phyloP scores from a whole-genome alignment of 768 basidiomycete species.

The Sporobolomyces phaffii region DNA sequence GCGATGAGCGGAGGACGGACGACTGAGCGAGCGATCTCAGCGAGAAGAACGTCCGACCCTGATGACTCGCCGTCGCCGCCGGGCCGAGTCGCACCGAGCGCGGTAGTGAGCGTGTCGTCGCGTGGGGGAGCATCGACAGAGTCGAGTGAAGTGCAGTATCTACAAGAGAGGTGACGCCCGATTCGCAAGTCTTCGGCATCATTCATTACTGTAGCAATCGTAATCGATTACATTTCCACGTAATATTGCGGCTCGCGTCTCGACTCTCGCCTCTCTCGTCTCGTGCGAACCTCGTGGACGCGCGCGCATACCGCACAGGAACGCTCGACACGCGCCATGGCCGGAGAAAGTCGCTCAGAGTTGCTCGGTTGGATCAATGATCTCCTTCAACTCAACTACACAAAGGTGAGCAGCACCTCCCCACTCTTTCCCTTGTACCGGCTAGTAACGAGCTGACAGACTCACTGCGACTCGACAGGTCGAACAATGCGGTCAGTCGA shows the following conservation, averaged over 20 bases:
- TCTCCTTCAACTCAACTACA: constrained; percentile 80
- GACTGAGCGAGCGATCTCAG: constrained; percentile 3
- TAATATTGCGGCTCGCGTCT: too few relatives aligned
- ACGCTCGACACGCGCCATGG: too few relatives aligned
- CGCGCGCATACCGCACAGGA: too few relatives aligned
- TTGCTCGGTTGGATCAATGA: constrained; percentile 90
- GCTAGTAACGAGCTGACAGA: too few relatives aligned
- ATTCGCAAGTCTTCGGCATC: background rate
- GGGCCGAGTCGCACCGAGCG: background rate
- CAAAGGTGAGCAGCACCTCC: constrained; percentile 69
- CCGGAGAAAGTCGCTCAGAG: constrained; percentile 54
- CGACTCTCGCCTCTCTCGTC: background rate
- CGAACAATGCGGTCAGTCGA: constrained; percentile 35
- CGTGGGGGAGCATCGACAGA: background rate
- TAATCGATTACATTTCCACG: too few relatives aligned
- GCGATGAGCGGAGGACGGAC: constrained; percentile 8
- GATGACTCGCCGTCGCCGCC: too few relatives aligned
- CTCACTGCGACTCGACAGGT: constrained; percentile 9
- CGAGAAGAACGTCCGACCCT: background rate
- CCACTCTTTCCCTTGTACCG: constrained; percentile 14
- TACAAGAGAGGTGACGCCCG: background rate
- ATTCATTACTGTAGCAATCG: background rate
- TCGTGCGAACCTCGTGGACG: too few relatives aligned
- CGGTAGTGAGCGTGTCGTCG: background rate
- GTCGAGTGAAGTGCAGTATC: background rate